Base-by-base conservation (phyloP, 495 filamentous ascomycete species). In the Terfezia boudieri region DNA sequence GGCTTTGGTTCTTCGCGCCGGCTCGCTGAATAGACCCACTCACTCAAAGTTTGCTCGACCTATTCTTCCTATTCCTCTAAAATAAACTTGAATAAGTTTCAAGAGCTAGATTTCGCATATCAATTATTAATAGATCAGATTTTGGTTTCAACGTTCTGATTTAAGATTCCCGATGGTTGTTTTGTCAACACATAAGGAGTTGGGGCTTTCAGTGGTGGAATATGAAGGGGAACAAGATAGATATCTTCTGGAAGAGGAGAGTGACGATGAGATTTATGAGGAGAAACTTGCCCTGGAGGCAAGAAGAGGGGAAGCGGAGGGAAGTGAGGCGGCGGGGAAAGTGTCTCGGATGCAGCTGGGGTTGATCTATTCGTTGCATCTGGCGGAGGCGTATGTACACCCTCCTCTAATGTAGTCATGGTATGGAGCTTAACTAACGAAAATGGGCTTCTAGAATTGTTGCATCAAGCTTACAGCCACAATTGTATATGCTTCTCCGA, bases 391-490 rank as follows among this genome's bases (percentile, higher is more conserved):
- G 64, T 67, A 63, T 48, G 64, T 64, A 22, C 14, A 43, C 46
- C 36, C 16, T 51, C 9, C 53, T 50, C 10, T 1, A 50, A 12
- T 12, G 6, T 2, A 20, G 6, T 11, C 10, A 10, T n/a, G 49
- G 49, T 32, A 26, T 16, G 49, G 11, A 51, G 14, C 12, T 41
- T 46, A 49, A 14, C 14, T 32, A 11, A 35, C 49, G 32, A 7
- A 26, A 26, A 43, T 32, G 55, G 50, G 12, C 48, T 9, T 26
- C 54, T 54, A 71, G 68, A 12, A 71, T 72, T 51, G 71, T 72
- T 62, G 69, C 69, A 17, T 65, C 70, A 20, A 71, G 67, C 51
- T 58, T 72, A 10, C 68, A 70, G 55, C 64, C 70, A 8, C 70
- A 72, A 50, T 59, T 72, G 22, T 68, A 68, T 55, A 69, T 72